Conservation (phyloP, 2,329 filamentous ascomycete genomes). For the Fusarium gaditjirri region DNA sequence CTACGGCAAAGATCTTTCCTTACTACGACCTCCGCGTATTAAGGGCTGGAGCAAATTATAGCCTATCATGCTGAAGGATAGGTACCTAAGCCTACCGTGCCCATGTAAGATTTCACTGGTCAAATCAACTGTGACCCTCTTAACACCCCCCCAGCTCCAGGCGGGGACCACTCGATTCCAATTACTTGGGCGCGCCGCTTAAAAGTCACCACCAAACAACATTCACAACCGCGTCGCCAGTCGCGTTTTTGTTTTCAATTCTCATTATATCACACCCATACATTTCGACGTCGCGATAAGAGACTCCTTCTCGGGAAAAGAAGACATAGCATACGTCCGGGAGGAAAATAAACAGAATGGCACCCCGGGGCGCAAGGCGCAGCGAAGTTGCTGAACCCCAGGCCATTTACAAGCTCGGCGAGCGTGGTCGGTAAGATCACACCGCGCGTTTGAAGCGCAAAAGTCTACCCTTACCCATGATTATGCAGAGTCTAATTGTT, state of each 20-base stretch:
- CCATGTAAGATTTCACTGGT: constrained; percentile 13
- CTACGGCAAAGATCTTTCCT: neutral
- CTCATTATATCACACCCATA: constrained; percentile 16
- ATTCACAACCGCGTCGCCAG: constrained; percentile 38
- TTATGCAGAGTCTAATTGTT: constrained; percentile 5
- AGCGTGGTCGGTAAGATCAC: constrained; percentile 52
- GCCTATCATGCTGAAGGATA: neutral
- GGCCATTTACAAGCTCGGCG: constrained; percentile 50
- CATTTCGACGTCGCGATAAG: neutral
- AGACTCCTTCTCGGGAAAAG: neutral
- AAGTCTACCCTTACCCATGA: neutral
- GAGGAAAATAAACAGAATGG: constrained; percentile 43
- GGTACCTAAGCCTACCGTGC: constrained; percentile 6
- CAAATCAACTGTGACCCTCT: constrained; percentile 11
- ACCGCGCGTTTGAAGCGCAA: neutral
- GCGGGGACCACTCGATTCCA: constrained; percentile 10
- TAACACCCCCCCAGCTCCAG: constrained; percentile 33
- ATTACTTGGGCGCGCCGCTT: constrained; percentile 23
- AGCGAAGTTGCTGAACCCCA: constrained; percentile 46
- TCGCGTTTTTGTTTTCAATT: constrained; percentile 34
- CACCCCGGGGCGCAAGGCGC: constrained; percentile 47
- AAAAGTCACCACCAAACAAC: constrained; percentile 35
- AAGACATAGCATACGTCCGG: neutral
- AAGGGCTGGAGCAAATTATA: neutral
- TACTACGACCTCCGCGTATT: neutral